Base-by-base conservation (phyloP, 2,329 filamentous ascomycete genomes). In the Nemania bipapillata region DNA sequence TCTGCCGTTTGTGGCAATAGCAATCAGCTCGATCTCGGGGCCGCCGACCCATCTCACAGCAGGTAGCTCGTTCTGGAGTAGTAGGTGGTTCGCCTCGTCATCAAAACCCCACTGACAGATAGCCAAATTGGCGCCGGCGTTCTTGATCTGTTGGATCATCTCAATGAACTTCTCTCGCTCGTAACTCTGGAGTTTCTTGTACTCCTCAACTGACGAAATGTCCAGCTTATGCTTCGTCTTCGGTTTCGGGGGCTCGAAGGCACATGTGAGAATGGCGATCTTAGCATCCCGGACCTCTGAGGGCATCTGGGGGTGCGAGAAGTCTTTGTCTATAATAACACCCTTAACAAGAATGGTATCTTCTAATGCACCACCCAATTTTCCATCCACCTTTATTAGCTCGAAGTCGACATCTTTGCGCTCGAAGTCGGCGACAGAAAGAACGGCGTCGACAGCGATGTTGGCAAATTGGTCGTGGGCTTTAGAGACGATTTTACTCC, bases 71-170 rank as follows among this genome's bases (percentile, higher is more conserved):
- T 98, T 98, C 84, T 97, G 96, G 70, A 99, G 90, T 40, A 99
- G 88, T 68, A 99, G 84, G 82, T 99, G 96, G 85, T 99, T 99
- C 71, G 96, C 96, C 84, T 99, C 96, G 78, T 99, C 96, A 79
- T 99, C 96, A 79, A 99, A 99, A 74, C 96, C 96, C 96, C 96
- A 99, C 81, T 99, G 96, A 83, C 96, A 99, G 78, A 99, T 97
- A 72, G 94, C 96, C 69, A 99, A 87, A 84, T 99, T 99, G 73
- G 96, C 96, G 70, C 96, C 96, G 0, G 95, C 96, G 77, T 92
- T 92, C 85, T 99, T 99, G 85, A 99, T 96, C 83, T 97, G 92
- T 79, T 96, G 87, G 76, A 99, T 97, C 96, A 99, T 99, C 84
- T 98, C 95, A 67, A 93, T 88, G 79, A 99, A 99, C 84, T 98